Conservation (phyloP, 805 yeast species). For the Lipomyces yamanashiensis region DNA sequence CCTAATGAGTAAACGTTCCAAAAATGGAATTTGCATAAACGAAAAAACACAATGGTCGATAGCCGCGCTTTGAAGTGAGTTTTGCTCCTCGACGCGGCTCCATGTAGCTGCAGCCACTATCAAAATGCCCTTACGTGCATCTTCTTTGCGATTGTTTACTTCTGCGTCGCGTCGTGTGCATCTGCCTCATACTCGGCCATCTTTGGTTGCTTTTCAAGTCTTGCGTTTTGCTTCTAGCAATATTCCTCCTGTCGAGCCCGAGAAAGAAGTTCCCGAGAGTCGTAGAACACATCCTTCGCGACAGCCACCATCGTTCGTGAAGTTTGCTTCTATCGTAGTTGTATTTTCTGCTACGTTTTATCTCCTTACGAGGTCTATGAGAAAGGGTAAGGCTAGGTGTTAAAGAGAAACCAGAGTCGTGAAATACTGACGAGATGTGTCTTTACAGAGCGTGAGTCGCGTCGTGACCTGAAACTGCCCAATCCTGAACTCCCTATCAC, state of each 20-base stretch:
- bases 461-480: slow-evolving; percentile 31
- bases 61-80: not conserved
- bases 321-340: slow-evolving; percentile 10
- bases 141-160: not conserved
- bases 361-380: slow-evolving; percentile 21
- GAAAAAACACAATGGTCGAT: not conserved
- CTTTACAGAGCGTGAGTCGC: slow-evolving; percentile 26
- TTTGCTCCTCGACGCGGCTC: not conserved
- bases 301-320: slow-evolving; percentile 22
- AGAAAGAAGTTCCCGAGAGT: not conserved
- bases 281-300: slow-evolving; percentile 21
- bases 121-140: slow-evolving; percentile 1
- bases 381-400: slow-evolving; percentile 12
- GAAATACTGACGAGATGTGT: not conserved
- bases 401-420: not conserved
- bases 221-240: slow-evolving; percentile 5
- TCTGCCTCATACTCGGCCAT: not conserved
- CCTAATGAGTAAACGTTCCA: not conserved
- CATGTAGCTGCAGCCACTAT: not conserved
- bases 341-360: slow-evolving; percentile 19
- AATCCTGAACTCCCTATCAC: slow-evolving; percentile 7
- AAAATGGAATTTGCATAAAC: not conserved
- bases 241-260: slow-evolving; percentile 1
- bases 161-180: slow-evolving; percentile 2
- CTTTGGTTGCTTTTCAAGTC: not conserved